Percentiles rank a stretch among this genome's conserved stretches.
These are phyloP conservation scores for Telopea speciosissima DNA, from an alignment of 177 flowering plant species.

Conservation along the genomic window DNA sequence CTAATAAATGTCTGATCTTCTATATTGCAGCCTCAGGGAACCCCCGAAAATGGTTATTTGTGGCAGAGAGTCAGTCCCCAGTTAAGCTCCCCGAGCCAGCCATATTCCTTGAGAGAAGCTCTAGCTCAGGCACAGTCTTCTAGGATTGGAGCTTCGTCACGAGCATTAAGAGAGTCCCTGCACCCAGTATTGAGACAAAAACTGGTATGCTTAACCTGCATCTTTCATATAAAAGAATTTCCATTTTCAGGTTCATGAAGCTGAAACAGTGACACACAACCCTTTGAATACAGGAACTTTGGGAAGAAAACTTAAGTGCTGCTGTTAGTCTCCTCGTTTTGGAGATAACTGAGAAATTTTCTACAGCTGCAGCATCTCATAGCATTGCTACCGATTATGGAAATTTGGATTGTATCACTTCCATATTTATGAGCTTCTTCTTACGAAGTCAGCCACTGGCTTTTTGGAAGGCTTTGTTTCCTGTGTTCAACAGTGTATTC, in stretches of 20 bases:
- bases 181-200: conserved; percentile 96
- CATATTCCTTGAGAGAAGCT: conserved; percentile 97
- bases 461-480: conserved; percentile 85
- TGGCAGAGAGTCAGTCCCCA: conserved; percentile 98
- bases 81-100: conserved; percentile 95
- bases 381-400: conserved; percentile 93
- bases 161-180: conserved; percentile 96
- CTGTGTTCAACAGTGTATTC: conserved; percentile 71
- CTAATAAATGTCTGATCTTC: conserved; percentile 8
- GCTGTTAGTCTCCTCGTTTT: conserved; percentile 92
- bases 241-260: not conserved
- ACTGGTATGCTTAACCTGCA: conserved; percentile 43
- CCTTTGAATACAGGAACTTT: conserved; percentile 51
- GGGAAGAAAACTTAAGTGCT: conserved; percentile 98
- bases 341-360: conserved; percentile 77
- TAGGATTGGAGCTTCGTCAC: conserved; percentile 89
- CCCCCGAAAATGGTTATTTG: conserved; percentile 82
- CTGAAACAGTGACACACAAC: not conserved
- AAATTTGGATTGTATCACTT: conserved; percentile 87
- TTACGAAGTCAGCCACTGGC: conserved; percentile 78
- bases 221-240: not conserved
- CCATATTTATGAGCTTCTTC: conserved; percentile 77
- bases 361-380: conserved; percentile 67
- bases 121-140: conserved; percentile 99
- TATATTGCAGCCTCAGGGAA: conserved; percentile 70